Conservation (phyloP, 495 filamentous ascomycete species). For the Penicillium salamii region DNA sequence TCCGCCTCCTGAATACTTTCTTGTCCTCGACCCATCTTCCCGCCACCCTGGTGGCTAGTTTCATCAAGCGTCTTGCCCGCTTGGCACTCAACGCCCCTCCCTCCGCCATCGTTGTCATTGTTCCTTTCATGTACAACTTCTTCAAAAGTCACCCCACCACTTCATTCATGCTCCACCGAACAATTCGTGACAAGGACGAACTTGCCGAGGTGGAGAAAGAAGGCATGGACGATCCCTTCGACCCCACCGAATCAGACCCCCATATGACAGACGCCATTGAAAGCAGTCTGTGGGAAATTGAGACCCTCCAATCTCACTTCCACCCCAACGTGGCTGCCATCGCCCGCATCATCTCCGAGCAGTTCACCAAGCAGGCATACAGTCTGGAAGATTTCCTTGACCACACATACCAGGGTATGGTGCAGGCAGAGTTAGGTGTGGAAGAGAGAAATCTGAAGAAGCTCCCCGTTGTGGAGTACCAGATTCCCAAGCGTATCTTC, state of each 20-base stretch:
- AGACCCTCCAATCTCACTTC: constrained; percentile 86
- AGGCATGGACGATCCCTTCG: constrained; percentile 79
- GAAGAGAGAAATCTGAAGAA: constrained; percentile 75
- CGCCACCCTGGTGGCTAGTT: constrained; percentile 84
- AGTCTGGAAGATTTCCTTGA: constrained; percentile 94
- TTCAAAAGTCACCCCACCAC: constrained; percentile 86
- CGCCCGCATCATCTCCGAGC: constrained; percentile 89
- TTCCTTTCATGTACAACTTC: constrained; percentile 94
- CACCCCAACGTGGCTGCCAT: constrained; percentile 96
- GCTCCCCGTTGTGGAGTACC: constrained; percentile 82
- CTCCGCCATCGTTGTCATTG: constrained; percentile 77
- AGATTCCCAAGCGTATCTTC: constrained; percentile 90
- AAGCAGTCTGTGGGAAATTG: constrained; percentile 92
- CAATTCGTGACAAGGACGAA: constrained; percentile 53
- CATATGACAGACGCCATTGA: constrained; percentile 84
- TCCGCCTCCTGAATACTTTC: constrained; percentile 89
- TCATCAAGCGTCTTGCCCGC: constrained; percentile 87
- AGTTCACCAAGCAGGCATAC: constrained; percentile 95
- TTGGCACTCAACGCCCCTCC: constrained; percentile 83
- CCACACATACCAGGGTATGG: constrained; percentile 85
- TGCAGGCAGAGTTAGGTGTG: constrained; percentile 69
- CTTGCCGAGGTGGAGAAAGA: constrained; percentile 56
- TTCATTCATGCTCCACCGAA: constrained; percentile 93
- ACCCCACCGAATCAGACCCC: constrained; percentile 71
- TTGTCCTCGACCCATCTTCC: constrained; percentile 91